phyloP scores from a whole-genome alignment of 208 protist genomes.

The Leishmania braziliensis region DNA sequence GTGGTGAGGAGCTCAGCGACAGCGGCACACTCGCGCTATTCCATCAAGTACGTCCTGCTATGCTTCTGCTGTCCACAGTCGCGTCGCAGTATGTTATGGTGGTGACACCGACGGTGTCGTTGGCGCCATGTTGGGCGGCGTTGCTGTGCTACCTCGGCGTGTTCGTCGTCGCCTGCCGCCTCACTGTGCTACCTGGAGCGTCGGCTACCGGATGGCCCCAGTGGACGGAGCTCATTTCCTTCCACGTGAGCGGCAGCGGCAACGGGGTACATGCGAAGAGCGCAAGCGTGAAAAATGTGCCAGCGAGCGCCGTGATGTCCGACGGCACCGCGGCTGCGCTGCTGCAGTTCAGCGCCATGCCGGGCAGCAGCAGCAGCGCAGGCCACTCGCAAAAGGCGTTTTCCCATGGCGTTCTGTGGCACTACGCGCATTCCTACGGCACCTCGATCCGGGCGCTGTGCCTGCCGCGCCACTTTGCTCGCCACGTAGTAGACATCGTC shows the following conservation, averaged over 20 bases:
- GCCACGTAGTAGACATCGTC: conserved; percentile 63
- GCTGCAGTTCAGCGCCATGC: too few species aligned
- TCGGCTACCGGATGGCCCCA: neutral
- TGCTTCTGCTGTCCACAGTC: conserved; percentile 8
- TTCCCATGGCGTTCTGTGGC: neutral
- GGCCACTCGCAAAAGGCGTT: neutral
- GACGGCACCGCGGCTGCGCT: neutral
- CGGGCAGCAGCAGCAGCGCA: neutral
- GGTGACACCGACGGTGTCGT: conserved; percentile 5
- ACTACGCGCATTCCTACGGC: conserved; percentile 4
- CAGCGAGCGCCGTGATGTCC: neutral
- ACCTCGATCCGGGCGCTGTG: conserved; percentile 11
- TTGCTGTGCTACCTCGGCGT: conserved; percentile 7
- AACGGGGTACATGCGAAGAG: neutral
- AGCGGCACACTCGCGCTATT: conserved; percentile 9
- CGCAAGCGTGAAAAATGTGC: neutral
- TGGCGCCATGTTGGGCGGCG: conserved; percentile 16
- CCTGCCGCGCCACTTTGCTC: conserved; percentile 24
- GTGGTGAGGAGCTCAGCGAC: neutral
- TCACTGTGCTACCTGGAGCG: neutral
- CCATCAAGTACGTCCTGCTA: conserved; percentile 18
- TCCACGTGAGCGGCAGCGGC: neutral
- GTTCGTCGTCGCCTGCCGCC: neutral
- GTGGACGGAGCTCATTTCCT: too few species aligned
- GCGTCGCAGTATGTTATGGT: conserved; percentile 8